Evolutionary conservation across 306 rosid genomes (phyloP).

Genomic region (Psophocarpus tetragonolobus): DNA sequence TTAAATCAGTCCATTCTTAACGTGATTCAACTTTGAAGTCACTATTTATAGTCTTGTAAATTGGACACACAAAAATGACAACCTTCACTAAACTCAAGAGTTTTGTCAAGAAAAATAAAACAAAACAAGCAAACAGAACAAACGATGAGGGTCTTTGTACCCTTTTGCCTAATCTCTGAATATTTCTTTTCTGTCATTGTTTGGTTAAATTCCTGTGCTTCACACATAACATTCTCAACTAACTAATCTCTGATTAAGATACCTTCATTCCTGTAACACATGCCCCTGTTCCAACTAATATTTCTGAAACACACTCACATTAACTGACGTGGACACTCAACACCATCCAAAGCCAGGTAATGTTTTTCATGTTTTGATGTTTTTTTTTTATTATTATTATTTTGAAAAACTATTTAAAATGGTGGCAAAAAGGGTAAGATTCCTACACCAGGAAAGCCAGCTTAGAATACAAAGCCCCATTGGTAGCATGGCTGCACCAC

Average conservation of each 20-base stretch:
- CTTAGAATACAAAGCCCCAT: slow-evolving; percentile 38
- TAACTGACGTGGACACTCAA: slow-evolving; percentile 29
- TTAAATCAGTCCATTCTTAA: not conserved
- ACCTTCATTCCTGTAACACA: not conserved
- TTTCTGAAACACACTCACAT: slow-evolving; percentile 11
- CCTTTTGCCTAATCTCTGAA: slow-evolving; percentile 2
- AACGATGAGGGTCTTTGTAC: not conserved
- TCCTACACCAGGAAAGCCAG: slow-evolving; percentile 41
- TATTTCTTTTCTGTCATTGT: slow-evolving; percentile 16
- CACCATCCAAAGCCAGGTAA: slow-evolving; percentile 22
- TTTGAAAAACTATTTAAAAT: not conserved
- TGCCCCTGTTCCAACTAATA: slow-evolving; percentile 5
- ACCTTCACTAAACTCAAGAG: not conserved
- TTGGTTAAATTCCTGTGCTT: not conserved
- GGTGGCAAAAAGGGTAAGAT: slow-evolving; percentile 25
- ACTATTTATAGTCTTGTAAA: not conserved
- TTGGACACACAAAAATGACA: slow-evolving; percentile 10
- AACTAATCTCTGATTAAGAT: slow-evolving; percentile 15
- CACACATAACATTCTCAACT: slow-evolving; percentile 30
- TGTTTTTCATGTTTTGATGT: not conserved
- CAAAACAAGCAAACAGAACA: not conserved
- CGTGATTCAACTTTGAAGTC: slow-evolving; percentile 22
- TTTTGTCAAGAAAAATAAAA: too few species aligned
- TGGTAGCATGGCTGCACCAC: slow-evolving; percentile 87
- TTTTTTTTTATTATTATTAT: not conserved